Percentiles rank a stretch among this genome's conserved stretches.
phyloP scores from a whole-genome alignment of 495 filamentous ascomycete species.

The Penicillium macrosclerotiorum region DNA sequence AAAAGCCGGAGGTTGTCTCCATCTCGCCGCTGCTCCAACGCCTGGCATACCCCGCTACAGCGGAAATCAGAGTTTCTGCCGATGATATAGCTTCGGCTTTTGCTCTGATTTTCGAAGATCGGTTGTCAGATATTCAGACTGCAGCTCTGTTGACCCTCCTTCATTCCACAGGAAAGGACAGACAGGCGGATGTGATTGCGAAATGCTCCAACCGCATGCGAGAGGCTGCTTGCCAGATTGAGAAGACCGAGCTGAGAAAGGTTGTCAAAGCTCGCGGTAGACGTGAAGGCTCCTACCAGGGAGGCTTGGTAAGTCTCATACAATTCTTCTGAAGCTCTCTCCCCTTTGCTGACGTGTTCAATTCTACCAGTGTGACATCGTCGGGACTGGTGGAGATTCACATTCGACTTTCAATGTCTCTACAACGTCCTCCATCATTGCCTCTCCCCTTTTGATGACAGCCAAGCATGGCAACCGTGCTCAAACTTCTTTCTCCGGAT shows the following conservation, averaged over 20 bases:
- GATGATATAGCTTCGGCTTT: conserved; percentile 85
- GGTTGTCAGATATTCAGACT: conserved; percentile 77
- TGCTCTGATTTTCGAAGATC: conserved; percentile 82
- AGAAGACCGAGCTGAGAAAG: conserved; percentile 55
- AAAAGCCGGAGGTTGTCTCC: conserved; percentile 52
- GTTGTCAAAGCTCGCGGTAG: conserved; percentile 55
- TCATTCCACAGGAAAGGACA: conserved; percentile 81
- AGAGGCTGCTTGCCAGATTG: conserved; percentile 65
- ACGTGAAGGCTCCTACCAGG: conserved; percentile 67
- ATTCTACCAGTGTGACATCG: conserved; percentile 77
- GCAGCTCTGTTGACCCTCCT: conserved; percentile 82
- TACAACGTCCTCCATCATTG: conserved; percentile 90
- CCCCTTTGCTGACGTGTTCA: conserved; percentile 1
- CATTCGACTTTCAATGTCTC: conserved; percentile 98
- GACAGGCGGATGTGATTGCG: conserved; percentile 74
- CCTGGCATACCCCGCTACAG: conserved; percentile 65
- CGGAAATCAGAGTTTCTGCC: conserved; percentile 56
- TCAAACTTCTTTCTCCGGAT: conserved; percentile 93
- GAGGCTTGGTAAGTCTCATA: conserved; percentile 60
- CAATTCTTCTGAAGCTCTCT: neutral
- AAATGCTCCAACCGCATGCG: conserved; percentile 69
- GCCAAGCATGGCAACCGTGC: conserved; percentile 96
- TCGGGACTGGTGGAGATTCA: conserved; percentile 94
- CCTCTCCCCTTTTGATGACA: conserved; percentile 74
- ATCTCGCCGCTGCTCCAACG: conserved; percentile 79